These are phyloP conservation scores for Lepraria neglecta DNA, from an alignment of 495 filamentous ascomycete genomes.

Conservation along the genomic window DNA sequence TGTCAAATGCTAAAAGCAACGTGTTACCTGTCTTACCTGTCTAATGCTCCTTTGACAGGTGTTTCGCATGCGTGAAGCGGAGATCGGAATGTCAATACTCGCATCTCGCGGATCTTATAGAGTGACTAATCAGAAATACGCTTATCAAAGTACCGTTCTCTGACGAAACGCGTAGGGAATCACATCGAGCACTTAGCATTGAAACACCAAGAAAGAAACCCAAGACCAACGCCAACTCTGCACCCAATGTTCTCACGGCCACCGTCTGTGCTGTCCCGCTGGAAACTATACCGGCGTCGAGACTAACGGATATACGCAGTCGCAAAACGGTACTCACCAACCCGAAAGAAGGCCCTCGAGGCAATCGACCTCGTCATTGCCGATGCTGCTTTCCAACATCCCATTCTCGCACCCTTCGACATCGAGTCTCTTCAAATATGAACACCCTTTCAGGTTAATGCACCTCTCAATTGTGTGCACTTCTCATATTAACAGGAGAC, in stretches of 20 bases:
- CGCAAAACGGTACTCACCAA: slow-evolving; percentile 15
- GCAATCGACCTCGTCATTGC: slow-evolving; percentile 22
- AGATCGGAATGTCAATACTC: slow-evolving; percentile 65
- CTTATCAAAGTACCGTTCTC: background rate
- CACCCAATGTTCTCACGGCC: background rate
- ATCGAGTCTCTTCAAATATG: slow-evolving; percentile 56
- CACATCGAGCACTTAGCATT: slow-evolving; percentile 24
- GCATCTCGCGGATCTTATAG: slow-evolving; percentile 59
- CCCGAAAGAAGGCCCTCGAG: slow-evolving; percentile 23
- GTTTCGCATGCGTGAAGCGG: slow-evolving; percentile 64
- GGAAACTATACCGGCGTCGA: background rate
- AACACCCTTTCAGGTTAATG: slow-evolving; percentile 25
- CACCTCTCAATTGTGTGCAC: slow-evolving; percentile 32
- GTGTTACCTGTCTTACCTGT: background rate
- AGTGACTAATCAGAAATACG: slow-evolving; percentile 40
- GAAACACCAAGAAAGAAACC: slow-evolving; percentile 24
- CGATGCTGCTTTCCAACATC: slow-evolving; percentile 58
- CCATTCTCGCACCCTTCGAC: slow-evolving; percentile 56
- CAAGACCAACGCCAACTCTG: slow-evolving; percentile 10
- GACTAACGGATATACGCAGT: slow-evolving; percentile 1
- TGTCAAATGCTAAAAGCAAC: slow-evolving; percentile 1
- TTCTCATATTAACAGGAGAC: slow-evolving; percentile 57
- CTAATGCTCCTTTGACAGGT: slow-evolving; percentile 40
- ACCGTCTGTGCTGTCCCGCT: background rate
- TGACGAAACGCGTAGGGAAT: slow-evolving; percentile 20